Evolutionary conservation across 2,329 filamentous ascomycete species (phyloP).

Genomic region (Cadophora gregata): DNA sequence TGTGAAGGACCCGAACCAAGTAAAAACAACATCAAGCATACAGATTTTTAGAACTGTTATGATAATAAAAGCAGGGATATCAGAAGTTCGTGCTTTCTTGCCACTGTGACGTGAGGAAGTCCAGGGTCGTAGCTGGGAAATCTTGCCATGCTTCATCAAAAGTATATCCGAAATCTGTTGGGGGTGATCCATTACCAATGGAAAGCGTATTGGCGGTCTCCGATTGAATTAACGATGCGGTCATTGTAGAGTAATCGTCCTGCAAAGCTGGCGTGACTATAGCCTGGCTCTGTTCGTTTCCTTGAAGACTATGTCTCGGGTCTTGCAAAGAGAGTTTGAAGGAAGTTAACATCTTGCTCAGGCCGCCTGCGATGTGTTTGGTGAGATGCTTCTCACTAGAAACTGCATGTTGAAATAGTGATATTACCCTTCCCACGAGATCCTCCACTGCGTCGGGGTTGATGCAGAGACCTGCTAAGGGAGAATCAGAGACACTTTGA

Average conservation of each 20-base stretch:
- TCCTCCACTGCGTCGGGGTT: slow-evolving; percentile 3
- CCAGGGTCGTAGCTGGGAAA: slow-evolving; percentile 3
- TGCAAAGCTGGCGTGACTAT: neutral
- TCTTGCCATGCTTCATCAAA: slow-evolving; percentile 11
- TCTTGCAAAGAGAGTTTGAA: neutral
- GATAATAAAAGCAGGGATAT: neutral
- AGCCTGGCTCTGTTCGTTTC: neutral
- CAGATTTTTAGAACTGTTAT: too few relatives aligned
- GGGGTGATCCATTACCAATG: neutral
- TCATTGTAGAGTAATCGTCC: neutral
- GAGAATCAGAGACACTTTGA: neutral
- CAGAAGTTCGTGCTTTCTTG: neutral
- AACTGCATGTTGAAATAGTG: neutral
- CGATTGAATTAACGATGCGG: neutral
- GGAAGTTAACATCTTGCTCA: slow-evolving; percentile 7
- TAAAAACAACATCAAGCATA: too few relatives aligned
- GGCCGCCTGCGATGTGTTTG: slow-evolving; percentile 1
- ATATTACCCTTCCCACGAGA: neutral
- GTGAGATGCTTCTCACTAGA: slow-evolving; percentile 8
- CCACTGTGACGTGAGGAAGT: slow-evolving; percentile 8
- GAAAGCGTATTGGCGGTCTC: too few relatives aligned
- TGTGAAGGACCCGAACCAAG: too few relatives aligned
- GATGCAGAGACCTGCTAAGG: neutral
- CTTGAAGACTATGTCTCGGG: neutral
- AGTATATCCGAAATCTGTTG: neutral